Conservation (phyloP, 768 basidiomycete genomes). For the Leccinum longicurvipes region DNA sequence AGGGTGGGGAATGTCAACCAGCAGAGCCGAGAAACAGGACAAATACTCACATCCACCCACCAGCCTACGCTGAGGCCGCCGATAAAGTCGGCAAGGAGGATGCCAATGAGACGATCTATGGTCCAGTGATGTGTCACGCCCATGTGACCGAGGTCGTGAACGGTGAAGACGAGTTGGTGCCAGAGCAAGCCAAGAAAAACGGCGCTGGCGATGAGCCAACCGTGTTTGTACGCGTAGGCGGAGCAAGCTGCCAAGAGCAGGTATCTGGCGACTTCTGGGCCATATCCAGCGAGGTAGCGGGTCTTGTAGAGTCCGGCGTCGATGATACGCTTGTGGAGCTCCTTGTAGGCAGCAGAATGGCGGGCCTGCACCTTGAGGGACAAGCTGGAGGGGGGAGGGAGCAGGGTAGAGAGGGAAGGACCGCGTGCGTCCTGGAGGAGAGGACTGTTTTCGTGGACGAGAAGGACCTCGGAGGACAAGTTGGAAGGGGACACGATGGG, state of each 20-base stretch:
- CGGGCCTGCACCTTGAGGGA: constrained; percentile 56
- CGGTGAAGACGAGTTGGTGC: constrained; percentile 93
- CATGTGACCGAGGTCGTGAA: constrained; percentile 93
- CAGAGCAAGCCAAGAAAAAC: constrained; percentile 83
- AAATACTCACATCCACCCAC: constrained; percentile 90
- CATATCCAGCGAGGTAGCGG: constrained; percentile 83
- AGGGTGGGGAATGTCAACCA: constrained; percentile 2
- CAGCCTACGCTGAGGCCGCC: constrained; percentile 95
- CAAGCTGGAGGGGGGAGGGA: constrained; percentile 51
- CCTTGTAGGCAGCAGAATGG: constrained; percentile 77
- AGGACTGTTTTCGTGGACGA: constrained; percentile 45
- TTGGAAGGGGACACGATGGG: constrained; percentile 36
- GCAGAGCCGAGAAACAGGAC: not conserved
- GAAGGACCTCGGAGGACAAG: constrained; percentile 55
- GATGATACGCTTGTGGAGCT: constrained; percentile 69
- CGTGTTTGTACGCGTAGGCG: constrained; percentile 55
- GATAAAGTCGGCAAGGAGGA: constrained; percentile 76
- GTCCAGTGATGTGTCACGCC: constrained; percentile 89
- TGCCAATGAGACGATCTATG: constrained; percentile 75
- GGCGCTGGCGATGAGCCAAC: constrained; percentile 73
- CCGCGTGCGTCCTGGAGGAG: constrained; percentile 28
- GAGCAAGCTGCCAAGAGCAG: constrained; percentile 56
- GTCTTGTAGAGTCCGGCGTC: constrained; percentile 84
- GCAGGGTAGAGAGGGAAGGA: constrained; percentile 44
- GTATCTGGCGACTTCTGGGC: constrained; percentile 84